Evolutionary conservation across 1,139 yeast species (phyloP).

Genomic region (Kodamaea fungicola): DNA sequence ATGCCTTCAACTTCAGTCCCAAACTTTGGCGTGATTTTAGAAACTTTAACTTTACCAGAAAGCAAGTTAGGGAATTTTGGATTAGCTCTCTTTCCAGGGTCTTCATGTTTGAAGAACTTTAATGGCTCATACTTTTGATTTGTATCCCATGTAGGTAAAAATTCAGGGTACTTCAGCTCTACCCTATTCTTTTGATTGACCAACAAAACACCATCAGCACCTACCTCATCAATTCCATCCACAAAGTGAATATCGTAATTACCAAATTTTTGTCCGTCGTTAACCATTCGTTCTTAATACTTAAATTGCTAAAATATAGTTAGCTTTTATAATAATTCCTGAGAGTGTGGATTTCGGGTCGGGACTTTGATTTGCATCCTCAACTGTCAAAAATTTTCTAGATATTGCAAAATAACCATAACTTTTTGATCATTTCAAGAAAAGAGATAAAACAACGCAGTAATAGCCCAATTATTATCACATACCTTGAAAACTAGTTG

Average conservation of each 20-base stretch:
- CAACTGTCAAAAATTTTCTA: not conserved
- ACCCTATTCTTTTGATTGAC: slow-evolving; percentile 22
- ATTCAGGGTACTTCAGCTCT: slow-evolving; percentile 24
- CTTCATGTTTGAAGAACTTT: slow-evolving; percentile 41
- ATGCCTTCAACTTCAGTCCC: slow-evolving; percentile 38
- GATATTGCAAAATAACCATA: too few relatives aligned
- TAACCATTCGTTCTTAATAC: slow-evolving; percentile 1
- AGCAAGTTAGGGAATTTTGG: slow-evolving; percentile 49
- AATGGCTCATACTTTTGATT: slow-evolving; percentile 33
- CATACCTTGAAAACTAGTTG: too few relatives aligned
- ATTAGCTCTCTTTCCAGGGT: slow-evolving; percentile 57
- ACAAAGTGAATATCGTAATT: slow-evolving; percentile 42
- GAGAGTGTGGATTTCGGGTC: not conserved
- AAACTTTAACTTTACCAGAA: slow-evolving; percentile 25
- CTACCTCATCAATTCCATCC: slow-evolving; percentile 37
- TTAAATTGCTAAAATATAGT: not conserved
- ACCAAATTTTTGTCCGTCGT: slow-evolving; percentile 22
- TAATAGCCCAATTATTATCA: too few relatives aligned
- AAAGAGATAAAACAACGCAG: too few relatives aligned
- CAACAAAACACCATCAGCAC: slow-evolving; percentile 34
- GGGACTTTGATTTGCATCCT: not conserved
- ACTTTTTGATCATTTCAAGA: too few relatives aligned
- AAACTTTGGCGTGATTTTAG: slow-evolving; percentile 23
- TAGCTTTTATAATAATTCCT: not conserved
- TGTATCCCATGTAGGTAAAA: slow-evolving; percentile 51